These are phyloP conservation scores for Polysphondylium violaceum DNA, from an alignment of 78 protist genomes.

Conservation along the genomic window DNA sequence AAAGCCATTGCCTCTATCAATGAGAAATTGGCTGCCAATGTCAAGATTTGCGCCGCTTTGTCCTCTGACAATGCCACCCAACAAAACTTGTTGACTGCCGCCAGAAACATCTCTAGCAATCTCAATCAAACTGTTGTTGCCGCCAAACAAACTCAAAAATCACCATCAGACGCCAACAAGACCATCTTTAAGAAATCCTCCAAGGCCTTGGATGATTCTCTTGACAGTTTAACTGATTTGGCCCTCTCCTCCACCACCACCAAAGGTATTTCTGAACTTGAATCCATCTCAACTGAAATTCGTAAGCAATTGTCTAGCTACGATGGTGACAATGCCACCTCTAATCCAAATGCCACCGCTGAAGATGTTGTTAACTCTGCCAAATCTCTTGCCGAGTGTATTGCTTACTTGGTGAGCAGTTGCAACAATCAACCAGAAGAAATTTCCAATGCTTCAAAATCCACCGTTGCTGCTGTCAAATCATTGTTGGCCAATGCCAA, in stretches of 20 bases:
- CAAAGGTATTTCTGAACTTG: slow-evolving; percentile 66
- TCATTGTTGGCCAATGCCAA: slow-evolving; percentile 62
- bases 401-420: slow-evolving; percentile 55
- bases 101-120: slow-evolving; percentile 14
- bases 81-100: slow-evolving; percentile 30
- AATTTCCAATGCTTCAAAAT: slow-evolving; percentile 22
- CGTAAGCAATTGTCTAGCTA: slow-evolving; percentile 47
- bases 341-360: slow-evolving; percentile 59
- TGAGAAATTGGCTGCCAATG: slow-evolving; percentile 4
- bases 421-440: slow-evolving; percentile 70
- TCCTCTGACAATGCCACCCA: slow-evolving; percentile 21
- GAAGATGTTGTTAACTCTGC: slow-evolving; percentile 76
- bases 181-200: not conserved
- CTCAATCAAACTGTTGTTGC: slow-evolving; percentile 24
- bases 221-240: slow-evolving; percentile 3
- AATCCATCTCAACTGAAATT: slow-evolving; percentile 21
- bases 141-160: slow-evolving; percentile 32
- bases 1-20: slow-evolving; percentile 11
- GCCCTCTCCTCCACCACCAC: slow-evolving; percentile 57
- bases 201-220: slow-evolving; percentile 12
- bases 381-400: slow-evolving; percentile 69
- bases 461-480: slow-evolving; percentile 34
- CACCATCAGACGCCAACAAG: slow-evolving; percentile 38
- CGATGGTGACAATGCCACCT: slow-evolving; percentile 23
- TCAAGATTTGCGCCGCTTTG: slow-evolving; percentile 53